Percentiles rank a stretch among this genome's conserved stretches.
These are phyloP conservation scores for Phaeosphaeriaceae sp. DNA, from an alignment of 2,329 filamentous ascomycete genomes.

Conservation along the genomic window DNA sequence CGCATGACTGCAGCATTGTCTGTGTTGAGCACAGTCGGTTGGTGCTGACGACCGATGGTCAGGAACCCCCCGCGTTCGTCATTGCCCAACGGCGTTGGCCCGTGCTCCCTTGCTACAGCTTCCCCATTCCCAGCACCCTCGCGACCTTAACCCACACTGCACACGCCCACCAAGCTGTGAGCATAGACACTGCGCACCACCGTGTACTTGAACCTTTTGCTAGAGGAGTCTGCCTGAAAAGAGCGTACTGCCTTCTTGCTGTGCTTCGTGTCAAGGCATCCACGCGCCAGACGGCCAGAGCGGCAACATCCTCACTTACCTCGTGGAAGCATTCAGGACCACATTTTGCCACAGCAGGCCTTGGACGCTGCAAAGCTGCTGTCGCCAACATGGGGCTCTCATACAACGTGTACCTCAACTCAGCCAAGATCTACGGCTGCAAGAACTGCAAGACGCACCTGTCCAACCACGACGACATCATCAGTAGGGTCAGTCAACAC, in stretches of 20 bases:
- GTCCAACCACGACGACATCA: conserved; percentile 93
- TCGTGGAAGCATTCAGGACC: not conserved
- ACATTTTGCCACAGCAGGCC: not conserved
- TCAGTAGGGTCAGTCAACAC: conserved; percentile 74
- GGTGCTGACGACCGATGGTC: not conserved
- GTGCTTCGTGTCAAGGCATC: not conserved
- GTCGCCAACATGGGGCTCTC: conserved; percentile 74
- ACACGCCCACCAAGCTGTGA: not conserved
- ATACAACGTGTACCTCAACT: conserved; percentile 91
- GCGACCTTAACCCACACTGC: conserved; percentile 12
- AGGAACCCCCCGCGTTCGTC: conserved; percentile 1
- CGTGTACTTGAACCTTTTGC: conserved; percentile 7
- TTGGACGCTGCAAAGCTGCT: not conserved
- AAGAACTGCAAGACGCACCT: conserved; percentile 96
- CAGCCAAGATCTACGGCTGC: conserved; percentile 86
- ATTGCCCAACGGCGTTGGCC: conserved; percentile 10
- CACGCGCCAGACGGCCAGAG: not conserved
- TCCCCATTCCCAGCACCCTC: conserved; percentile 8
- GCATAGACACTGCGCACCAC: conserved; percentile 16
- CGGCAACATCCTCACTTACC: not conserved
- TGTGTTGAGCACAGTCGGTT: too few species aligned
- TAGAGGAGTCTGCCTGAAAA: conserved; percentile 1
- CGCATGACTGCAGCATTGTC: not conserved
- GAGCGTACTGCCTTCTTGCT: not conserved
- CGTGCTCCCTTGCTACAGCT: conserved; percentile 26